Evolutionary conservation across 2,329 filamentous ascomycete genomes (phyloP).

Genomic region (Colletotrichum gloeosporioides): DNA sequence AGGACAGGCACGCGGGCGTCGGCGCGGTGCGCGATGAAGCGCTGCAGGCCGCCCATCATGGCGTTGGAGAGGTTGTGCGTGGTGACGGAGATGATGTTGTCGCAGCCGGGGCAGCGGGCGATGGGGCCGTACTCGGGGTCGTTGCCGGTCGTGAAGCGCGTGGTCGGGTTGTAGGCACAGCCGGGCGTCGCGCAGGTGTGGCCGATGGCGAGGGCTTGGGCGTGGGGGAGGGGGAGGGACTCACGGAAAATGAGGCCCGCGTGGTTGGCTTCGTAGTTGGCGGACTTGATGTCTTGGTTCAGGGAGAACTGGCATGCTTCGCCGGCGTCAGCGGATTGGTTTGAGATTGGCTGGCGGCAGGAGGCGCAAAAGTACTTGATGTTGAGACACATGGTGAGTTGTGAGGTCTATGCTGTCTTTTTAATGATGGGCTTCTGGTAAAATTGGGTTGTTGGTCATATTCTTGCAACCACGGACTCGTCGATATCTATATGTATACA

Average conservation of each 20-base stretch:
- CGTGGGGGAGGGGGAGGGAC: not conserved
- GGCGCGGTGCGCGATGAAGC: constrained; percentile 7
- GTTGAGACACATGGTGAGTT: not conserved
- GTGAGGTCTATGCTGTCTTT: not conserved
- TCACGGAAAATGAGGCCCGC: not conserved
- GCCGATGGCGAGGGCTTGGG: not conserved
- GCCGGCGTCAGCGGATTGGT: not conserved
- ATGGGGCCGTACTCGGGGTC: not conserved
- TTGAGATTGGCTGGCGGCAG: not conserved
- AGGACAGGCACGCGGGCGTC: constrained; percentile 17
- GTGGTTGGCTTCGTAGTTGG: not conserved
- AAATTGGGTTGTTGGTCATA: not conserved
- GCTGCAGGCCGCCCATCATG: not conserved
- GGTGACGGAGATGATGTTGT: not conserved
- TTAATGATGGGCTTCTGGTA: not conserved
- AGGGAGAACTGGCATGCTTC: not conserved
- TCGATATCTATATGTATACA: not conserved
- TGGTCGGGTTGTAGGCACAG: not conserved
- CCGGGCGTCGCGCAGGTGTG: not conserved
- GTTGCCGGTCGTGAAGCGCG: not conserved
- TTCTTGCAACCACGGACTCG: not conserved
- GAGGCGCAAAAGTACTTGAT: not conserved
- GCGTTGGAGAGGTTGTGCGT: not conserved
- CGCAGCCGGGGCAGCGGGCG: not conserved
- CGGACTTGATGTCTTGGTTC: not conserved